Evolutionary conservation across 371 early-diverging fungal species (phyloP), one percentile per base, ranked within the genome.

Genomic region (Mucor racemosus): DNA sequence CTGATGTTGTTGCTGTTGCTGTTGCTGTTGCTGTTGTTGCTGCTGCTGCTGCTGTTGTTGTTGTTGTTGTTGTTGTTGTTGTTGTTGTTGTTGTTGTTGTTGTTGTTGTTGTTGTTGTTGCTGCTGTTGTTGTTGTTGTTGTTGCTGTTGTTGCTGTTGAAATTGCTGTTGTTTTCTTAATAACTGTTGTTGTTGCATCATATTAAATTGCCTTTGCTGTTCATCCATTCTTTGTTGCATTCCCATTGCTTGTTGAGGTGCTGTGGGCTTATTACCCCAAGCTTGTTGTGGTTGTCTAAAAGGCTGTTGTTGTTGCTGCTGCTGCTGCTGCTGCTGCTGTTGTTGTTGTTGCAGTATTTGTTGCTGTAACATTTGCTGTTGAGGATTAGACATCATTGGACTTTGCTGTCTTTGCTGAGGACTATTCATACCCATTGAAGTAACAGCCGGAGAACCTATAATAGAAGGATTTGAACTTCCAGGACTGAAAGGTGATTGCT

Each of bases 261-360:
- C 39, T 72, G 74, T 26, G 66, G 72, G 74, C 55, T 76, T 76
- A 39, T 76, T 72, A 34, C 65, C 67, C 56, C 72, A 54, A 38
- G 62, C 64, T 38, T 66, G 66, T 40, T 64, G 65, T 39, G 46
- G 64, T 7, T 65, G 62, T 33, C 41, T 54, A 11, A 60, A 65
- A 21, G 35, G 31, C 33, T 67, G 61, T 21, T 40, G 61, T n/a
- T 60, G 61, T 38, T 35, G 48, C 14, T 65, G 57, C 21, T 56
- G 58, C 26, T 69, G 60, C 4, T 42, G 53, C 7, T 39, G 56
- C 38, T 54, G 59, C 17, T 21, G 48, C 15, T 59, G 64, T 40
- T 63, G 64, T 44, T 66, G 66, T n/a, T 38, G 36, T 13, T 44
- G 62, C 13, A 46, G 50, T 21, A 58, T 36, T 33, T 58, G 63